A percentile compares a stretch with the other conserved stretches of the same genome.
Evolutionary conservation across 1,284 basidiomycete species (phyloP).

Genomic region (Ustilago bromivora): DNA sequence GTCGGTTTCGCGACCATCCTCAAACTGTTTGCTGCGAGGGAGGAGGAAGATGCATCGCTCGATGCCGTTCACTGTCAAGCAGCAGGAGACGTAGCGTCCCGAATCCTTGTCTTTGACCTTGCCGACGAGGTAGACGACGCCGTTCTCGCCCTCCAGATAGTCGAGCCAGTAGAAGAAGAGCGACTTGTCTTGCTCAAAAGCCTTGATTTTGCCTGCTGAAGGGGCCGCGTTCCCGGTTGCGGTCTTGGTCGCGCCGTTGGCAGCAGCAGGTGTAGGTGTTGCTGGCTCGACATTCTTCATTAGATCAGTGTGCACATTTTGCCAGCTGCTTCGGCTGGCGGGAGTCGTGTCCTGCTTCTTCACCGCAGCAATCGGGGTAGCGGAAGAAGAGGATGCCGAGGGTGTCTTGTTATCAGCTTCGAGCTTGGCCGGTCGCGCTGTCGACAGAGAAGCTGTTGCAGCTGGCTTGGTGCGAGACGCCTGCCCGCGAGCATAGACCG

Average conservation of each 20-base stretch:
- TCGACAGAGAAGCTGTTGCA: conserved; percentile 19
- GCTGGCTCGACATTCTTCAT: conserved; percentile 46
- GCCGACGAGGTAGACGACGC: conserved; percentile 67
- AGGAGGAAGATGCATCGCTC: conserved; percentile 95
- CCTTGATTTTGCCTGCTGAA: conserved; percentile 46
- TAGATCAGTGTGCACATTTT: conserved; percentile 52
- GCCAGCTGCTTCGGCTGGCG: conserved; percentile 46
- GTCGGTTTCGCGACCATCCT: conserved; percentile 79
- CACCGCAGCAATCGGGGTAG: conserved; percentile 14
- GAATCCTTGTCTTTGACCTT: conserved; percentile 66
- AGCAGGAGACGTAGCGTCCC: conserved; percentile 83
- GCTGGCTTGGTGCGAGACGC: conserved; percentile 28
- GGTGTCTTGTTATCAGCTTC: conserved; percentile 31
- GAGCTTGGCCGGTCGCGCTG: conserved; percentile 19
- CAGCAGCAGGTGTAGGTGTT: conserved; percentile 29
- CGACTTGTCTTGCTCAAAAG: conserved; percentile 58
- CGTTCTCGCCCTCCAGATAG: conserved; percentile 63
- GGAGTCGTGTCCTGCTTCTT: conserved; percentile 29
- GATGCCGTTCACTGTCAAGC: conserved; percentile 85
- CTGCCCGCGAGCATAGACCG: conserved; percentile 37
- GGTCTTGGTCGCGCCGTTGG: conserved; percentile 22
- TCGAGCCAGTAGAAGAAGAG: conserved; percentile 69
- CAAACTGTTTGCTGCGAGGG: conserved; percentile 72
- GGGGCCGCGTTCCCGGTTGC: conserved; percentile 24
- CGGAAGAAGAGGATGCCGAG: conserved; percentile 14